phyloP scores from a whole-genome alignment of 2,329 filamentous ascomycete species.

The Rhynchosporium agropyri region DNA sequence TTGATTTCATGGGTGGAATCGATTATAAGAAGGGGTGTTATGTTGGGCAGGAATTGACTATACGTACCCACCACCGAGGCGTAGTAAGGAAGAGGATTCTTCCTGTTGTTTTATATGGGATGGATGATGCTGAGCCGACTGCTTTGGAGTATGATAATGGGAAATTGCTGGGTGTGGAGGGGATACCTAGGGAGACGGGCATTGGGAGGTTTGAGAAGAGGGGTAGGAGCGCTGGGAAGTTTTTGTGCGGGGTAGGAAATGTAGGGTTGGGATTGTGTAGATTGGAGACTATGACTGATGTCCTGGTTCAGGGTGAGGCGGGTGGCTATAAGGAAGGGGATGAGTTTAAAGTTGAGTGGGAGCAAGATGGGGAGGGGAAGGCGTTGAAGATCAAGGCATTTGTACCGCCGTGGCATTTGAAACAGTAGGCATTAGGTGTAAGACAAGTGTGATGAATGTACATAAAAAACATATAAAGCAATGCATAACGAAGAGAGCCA shows the following conservation, averaged over 20 bases:
- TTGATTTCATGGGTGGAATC: conserved; percentile 83
- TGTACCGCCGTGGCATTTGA: conserved; percentile 71
- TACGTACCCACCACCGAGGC: conserved; percentile 90
- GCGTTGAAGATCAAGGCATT: conserved; percentile 73
- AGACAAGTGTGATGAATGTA: neutral
- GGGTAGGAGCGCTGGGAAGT: conserved; percentile 78
- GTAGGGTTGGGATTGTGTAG: conserved; percentile 85
- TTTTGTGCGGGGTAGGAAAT: conserved; percentile 78
- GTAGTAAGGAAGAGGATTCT: conserved; percentile 90
- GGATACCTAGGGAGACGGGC: conserved; percentile 46
- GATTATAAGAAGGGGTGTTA: conserved; percentile 98
- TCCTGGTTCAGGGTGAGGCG: conserved; percentile 68
- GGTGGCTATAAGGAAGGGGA: conserved; percentile 50
- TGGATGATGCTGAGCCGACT: conserved; percentile 45
- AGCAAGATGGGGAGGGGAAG: conserved; percentile 44
- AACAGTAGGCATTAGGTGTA: neutral
- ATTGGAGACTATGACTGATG: conserved; percentile 86
- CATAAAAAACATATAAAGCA: neutral
- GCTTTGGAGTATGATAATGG: conserved; percentile 52
- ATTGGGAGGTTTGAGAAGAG: conserved; percentile 57
- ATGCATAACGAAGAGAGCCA: conserved; percentile 6
- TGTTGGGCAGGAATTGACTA: conserved; percentile 93
- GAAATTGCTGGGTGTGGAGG: conserved; percentile 34
- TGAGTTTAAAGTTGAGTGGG: conserved; percentile 53
- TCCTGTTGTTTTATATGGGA: conserved; percentile 72